Conservation (phyloP, 106 monocot genomes). For the Dioscorea alata region DNA sequence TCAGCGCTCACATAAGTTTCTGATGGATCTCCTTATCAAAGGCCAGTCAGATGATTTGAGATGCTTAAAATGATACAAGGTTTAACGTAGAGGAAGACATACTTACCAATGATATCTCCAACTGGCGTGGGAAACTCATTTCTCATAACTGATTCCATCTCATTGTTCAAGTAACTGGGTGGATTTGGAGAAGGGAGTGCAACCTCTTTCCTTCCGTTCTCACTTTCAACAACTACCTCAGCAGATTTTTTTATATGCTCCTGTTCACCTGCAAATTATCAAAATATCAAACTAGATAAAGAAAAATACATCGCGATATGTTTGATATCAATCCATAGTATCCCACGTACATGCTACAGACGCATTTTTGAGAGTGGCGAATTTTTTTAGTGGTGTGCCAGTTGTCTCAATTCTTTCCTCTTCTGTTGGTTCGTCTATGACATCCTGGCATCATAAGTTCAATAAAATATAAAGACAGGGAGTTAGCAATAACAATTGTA, state of each 20-base stretch:
- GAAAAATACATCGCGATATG: not conserved
- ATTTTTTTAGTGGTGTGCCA: not conserved
- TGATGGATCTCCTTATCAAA: not conserved
- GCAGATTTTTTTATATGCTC: not conserved
- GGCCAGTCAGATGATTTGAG: not conserved
- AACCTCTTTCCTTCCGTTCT: not conserved
- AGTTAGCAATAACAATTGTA: too few species aligned
- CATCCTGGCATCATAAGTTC: too few species aligned
- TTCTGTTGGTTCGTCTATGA: too few species aligned
- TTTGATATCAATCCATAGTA: not conserved
- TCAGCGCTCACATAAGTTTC: not conserved
- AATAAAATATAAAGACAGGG: too few species aligned
- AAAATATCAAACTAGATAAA: not conserved
- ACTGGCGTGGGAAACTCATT: not conserved
- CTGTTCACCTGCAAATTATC: slow-evolving; percentile 4
- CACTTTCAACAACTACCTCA: not conserved
- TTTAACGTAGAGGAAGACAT: not conserved
- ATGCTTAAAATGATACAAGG: not conserved
- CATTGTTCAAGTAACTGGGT: not conserved
- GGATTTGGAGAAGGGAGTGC: not conserved
- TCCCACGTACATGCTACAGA: slow-evolving; percentile 3
- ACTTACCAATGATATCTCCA: not conserved
- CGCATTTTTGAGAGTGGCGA: not conserved
- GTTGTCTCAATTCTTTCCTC: too few species aligned
- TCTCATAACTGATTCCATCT: not conserved